Conservation (phyloP, 768 basidiomycete genomes). For the Cystobasidium tubakii region DNA sequence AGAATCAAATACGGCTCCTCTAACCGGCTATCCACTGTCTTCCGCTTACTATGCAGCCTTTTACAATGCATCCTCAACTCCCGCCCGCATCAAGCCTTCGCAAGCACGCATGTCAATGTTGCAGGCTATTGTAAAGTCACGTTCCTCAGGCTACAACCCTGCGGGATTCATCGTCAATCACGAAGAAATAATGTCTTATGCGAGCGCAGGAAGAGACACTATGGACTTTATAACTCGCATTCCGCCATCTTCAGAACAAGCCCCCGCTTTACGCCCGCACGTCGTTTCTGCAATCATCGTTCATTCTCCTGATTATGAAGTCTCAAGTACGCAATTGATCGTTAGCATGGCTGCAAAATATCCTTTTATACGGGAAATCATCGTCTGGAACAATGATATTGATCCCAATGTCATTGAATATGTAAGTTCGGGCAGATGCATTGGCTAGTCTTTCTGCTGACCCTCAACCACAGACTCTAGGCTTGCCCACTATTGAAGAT, state of each 20-base stretch:
- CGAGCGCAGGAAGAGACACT: neutral
- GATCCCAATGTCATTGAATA: neutral
- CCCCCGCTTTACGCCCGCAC: neutral
- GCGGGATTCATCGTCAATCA: neutral
- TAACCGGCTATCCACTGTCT: neutral
- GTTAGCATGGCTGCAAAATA: slow-evolving; percentile 35
- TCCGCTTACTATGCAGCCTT: neutral
- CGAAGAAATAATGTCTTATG: neutral
- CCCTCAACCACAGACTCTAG: neutral
- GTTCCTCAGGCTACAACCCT: neutral
- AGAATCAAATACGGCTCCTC: neutral
- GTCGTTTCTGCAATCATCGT: slow-evolving; percentile 27
- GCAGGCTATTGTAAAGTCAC: neutral
- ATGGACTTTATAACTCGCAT: neutral
- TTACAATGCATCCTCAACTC: neutral
- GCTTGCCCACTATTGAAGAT: neutral
- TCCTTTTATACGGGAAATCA: slow-evolving; percentile 43
- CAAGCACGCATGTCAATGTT: neutral
- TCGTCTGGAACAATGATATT: slow-evolving; percentile 43
- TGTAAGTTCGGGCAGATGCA: neutral
- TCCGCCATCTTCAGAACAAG: neutral
- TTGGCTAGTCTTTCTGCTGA: neutral
- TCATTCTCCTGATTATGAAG: neutral
- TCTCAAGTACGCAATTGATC: slow-evolving; percentile 36
- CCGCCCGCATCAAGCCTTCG: neutral